phyloP scores from a whole-genome alignment of 768 basidiomycete genomes.

The Mycena albidolilacea region DNA sequence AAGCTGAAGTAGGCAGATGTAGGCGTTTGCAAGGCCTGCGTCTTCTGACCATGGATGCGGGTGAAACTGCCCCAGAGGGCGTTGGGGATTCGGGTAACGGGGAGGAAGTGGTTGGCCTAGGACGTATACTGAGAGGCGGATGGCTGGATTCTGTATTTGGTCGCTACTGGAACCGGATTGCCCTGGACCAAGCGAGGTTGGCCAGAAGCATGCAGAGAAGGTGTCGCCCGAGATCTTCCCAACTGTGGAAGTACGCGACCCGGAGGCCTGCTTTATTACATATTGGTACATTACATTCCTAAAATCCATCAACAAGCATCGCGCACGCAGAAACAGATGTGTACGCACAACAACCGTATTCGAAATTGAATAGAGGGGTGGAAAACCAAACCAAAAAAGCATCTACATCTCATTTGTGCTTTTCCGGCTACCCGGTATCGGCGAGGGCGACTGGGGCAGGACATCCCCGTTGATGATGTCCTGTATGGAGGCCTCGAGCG shows the following conservation, averaged over 20 bases:
- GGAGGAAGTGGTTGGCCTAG: too few species aligned
- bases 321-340: neutral
- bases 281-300: slow-evolving; percentile 24
- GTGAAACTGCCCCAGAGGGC: too few species aligned
- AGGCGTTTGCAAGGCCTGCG: too few species aligned
- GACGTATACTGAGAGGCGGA: too few species aligned
- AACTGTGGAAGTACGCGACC: neutral
- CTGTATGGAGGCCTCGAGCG: slow-evolving; percentile 90
- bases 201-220: too few species aligned
- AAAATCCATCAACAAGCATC: neutral
- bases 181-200: too few species aligned
- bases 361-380: slow-evolving; percentile 6
- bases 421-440: slow-evolving; percentile 59
- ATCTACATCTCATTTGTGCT: slow-evolving; percentile 52
- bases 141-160: too few species aligned
- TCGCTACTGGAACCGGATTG: too few species aligned
- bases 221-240: too few species aligned
- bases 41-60: too few species aligned
- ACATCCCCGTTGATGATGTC: slow-evolving; percentile 90
- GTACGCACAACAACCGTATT: slow-evolving; percentile 13
- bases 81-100: too few species aligned
- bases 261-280: slow-evolving; percentile 7
- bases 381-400: neutral
- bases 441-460: slow-evolving; percentile 75
- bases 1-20: too few species aligned